phyloP scores from a whole-genome alignment of 305 asterid species.

The Andrographis paniculata region DNA sequence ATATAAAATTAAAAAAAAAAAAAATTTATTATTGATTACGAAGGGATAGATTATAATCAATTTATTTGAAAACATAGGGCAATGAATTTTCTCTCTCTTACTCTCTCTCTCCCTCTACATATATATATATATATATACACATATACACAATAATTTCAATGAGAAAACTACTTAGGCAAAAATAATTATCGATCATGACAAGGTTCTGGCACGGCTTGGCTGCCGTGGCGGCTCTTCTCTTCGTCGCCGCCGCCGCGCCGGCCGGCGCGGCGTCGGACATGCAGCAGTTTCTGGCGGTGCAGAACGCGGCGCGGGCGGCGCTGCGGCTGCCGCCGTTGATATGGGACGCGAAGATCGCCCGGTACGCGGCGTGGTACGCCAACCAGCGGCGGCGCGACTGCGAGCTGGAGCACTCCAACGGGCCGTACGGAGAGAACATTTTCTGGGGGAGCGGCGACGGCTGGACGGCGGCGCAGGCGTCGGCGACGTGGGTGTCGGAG shows the following conservation, averaged over 20 bases:
- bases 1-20: too few species aligned
- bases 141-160: too few species aligned
- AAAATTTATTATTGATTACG: too few species aligned
- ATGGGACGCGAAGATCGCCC: constrained; percentile 36
- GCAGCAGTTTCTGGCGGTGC: constrained; percentile 11
- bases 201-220: constrained; percentile 7
- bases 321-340: constrained; percentile 26
- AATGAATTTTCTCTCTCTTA: too few species aligned
- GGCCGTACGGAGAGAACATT: constrained; percentile 38
- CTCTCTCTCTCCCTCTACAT: too few species aligned
- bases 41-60: too few species aligned
- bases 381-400: constrained; percentile 38
- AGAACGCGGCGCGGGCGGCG: constrained; percentile 17
- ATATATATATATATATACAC: too few species aligned
- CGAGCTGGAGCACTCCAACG: constrained; percentile 33
- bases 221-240: constrained; percentile 15
- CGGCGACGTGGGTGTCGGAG: constrained; percentile 60
- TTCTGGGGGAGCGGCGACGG: constrained; percentile 39
- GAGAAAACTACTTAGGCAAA: too few species aligned
- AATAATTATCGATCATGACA: constrained; percentile 17
- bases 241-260: constrained; percentile 11
- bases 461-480: constrained; percentile 66
- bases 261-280: constrained; percentile 10
- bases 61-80: too few species aligned
- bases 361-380: constrained; percentile 40